Base-by-base conservation (phyloP, 106 monocot species). In the Dendrobium chrysotoxum region DNA sequence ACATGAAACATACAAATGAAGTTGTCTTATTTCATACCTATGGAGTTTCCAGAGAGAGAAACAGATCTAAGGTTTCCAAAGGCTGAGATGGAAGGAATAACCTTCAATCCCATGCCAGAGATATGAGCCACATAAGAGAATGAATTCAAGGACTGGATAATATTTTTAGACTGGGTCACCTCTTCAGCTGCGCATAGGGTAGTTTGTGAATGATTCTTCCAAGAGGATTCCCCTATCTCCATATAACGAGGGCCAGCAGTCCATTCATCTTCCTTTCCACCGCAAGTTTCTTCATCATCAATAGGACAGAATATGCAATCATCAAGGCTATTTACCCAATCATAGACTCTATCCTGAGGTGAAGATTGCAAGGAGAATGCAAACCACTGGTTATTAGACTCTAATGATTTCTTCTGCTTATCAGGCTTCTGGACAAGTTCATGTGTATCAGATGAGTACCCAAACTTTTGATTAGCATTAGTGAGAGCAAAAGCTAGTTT, bases 321-420 rank as follows among this genome's bases (percentile, higher is more conserved):
- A 28, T 80, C 89, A 23, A 94, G 88, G 76, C 84, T 88, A 44
- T 90, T 91, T 50, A 94, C 89, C 94, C 94, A 94, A 76, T 89
- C 89, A 80, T 86, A 85, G 26, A 94, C 89, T 57, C 94, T 79
- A 68, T 88, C 92, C 7, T 88, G 42, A 80, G 86, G 79, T 7
- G 93, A 93, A 7, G 84, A 76, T 47, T 84, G 90, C 5, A 83
- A 80, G 8, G 89, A 82, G 84, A 93, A 93, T 38, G 96, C 92
- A 28, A 93, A 81, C 93, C 93, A 96, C 67, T 94, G 89, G 68
- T 86, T 89, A 7, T 81, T 86, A 44, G 80, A 81, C 7, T 81
- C 88, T 46, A 83, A 81, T 28, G 82, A 10, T 30, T 41, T 61
- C 55, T 83, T 87, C 68, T 2, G 42, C 42, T 87, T 79, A 7